Base-by-base conservation (phyloP, 2,329 filamentous ascomycete species). In the Dothistroma pini region DNA sequence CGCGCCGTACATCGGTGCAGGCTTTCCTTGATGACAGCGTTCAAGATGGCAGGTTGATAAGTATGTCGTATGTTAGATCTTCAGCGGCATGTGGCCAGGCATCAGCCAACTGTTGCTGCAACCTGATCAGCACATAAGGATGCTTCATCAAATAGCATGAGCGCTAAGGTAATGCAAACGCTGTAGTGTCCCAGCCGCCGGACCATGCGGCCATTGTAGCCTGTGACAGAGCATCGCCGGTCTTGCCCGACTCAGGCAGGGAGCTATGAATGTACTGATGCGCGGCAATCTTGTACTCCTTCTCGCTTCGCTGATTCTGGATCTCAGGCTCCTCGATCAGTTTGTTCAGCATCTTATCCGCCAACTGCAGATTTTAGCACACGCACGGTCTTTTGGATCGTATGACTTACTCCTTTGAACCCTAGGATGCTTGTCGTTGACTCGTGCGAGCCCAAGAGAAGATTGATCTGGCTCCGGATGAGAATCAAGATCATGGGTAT, bases 161-260 rank as follows among this genome's bases (percentile, higher is more conserved):
- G 10, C 55, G 31, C n/a, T 57, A 38, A 9, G 59, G 55, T 6
- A 58, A 29, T 16, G 50, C n/a, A 19, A 58, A 61, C 9, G 59
- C 56, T 8, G 59, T 61, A 12, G 59, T 61, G 25, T 61, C 59
- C 59, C 59, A 61, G 21, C 59, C 59, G 1, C 59, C 59, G 32
- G 55, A 49, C 55, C 59, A 61, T 19, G 59, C 59, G 9, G 59
- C 59, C 59, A 57, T 57, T 5, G 55, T 57, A 6, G 58, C 54
- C 34, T 53, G 47, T 11, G 49, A 44, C 21, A 60, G 35, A 11
- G 53, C 53, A 47, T 31, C 12, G 19, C 58, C 58, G 1, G 58
- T 60, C 32, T 60, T 60, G 25, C 57, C 58, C 7, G 32, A 34
- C 25, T 50, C 21, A 9, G 56, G 56, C 4, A 61, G 52, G 14